phyloP scores from a whole-genome alignment of 2,329 filamentous ascomycete genomes.

The Phyllosticta paracitricarpa region DNA sequence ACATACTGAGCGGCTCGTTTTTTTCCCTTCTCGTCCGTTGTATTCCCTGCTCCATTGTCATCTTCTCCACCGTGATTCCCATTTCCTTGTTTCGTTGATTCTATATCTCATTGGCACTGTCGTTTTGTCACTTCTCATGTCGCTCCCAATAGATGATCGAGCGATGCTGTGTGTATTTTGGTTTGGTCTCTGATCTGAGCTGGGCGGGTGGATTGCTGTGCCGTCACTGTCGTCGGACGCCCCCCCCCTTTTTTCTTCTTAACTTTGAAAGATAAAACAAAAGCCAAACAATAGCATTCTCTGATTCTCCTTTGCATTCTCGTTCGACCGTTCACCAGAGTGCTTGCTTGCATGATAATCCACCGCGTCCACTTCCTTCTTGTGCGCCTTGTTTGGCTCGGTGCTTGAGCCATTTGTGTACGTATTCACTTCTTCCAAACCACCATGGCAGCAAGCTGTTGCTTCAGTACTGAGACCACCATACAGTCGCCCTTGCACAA shows the following conservation, averaged over 20 bases:
- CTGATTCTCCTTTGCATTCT: neutral
- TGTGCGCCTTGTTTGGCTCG: too few relatives aligned
- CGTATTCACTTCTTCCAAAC: too few relatives aligned
- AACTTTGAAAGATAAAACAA: neutral
- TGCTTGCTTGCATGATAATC: too few relatives aligned
- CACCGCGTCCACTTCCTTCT: too few relatives aligned
- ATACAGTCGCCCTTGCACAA: too few relatives aligned
- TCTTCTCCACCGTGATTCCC: neutral
- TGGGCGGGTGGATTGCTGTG: neutral
- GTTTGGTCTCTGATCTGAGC: neutral
- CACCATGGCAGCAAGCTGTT: too few relatives aligned
- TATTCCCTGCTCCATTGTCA: neutral
- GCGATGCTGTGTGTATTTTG: neutral
- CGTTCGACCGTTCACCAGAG: neutral
- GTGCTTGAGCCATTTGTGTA: too few relatives aligned
- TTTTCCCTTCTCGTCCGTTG: neutral
- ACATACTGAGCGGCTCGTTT: neutral
- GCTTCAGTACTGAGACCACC: too few relatives aligned
- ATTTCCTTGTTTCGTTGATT: neutral
- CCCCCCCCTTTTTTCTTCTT: neutral
- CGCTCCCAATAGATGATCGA: neutral
- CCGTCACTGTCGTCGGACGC: neutral
- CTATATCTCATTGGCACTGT: neutral
- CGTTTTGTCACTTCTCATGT: neutral
- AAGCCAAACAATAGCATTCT: neutral